These are phyloP conservation scores for Plasmodium cynomolgi DNA, from an alignment of 169 alveolate species.

Conservation along the genomic window DNA sequence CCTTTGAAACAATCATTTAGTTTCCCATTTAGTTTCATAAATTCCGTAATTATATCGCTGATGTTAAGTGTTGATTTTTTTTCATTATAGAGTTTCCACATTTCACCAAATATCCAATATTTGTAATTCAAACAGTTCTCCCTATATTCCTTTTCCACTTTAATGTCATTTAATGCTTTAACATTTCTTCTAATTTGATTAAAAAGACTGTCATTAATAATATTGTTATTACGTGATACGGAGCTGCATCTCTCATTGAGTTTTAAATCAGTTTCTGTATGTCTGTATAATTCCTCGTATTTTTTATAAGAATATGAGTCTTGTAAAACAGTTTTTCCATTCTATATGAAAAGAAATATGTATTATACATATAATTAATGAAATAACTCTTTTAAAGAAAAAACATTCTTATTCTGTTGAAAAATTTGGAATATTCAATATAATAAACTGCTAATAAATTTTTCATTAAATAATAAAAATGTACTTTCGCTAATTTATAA, in stretches of 20 bases:
- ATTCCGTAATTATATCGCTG: neutral
- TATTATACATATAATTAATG: neutral
- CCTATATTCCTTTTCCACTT: neutral
- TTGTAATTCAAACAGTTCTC: neutral
- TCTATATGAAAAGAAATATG: neutral
- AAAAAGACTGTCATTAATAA: neutral
- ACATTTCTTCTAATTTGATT: neutral
- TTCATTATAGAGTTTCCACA: neutral
- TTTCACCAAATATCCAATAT: neutral
- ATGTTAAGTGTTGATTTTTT: neutral
- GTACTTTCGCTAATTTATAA: neutral
- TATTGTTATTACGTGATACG: neutral
- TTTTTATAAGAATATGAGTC: neutral
- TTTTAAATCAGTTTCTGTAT: neutral
- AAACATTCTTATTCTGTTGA: neutral
- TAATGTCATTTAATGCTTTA: neutral
- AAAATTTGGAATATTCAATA: neutral
- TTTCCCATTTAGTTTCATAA: neutral
- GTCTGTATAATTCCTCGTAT: neutral
- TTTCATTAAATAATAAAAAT: neutral
- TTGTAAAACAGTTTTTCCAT: neutral
- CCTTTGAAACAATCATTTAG: neutral
- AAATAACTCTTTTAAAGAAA: neutral
- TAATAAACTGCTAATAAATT: neutral
- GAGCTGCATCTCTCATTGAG: neutral